Evolutionary conservation across 2,329 filamentous ascomycete species (phyloP), one percentile per base, ranked within the genome.

Genomic region (Corinectria fuckeliana): DNA sequence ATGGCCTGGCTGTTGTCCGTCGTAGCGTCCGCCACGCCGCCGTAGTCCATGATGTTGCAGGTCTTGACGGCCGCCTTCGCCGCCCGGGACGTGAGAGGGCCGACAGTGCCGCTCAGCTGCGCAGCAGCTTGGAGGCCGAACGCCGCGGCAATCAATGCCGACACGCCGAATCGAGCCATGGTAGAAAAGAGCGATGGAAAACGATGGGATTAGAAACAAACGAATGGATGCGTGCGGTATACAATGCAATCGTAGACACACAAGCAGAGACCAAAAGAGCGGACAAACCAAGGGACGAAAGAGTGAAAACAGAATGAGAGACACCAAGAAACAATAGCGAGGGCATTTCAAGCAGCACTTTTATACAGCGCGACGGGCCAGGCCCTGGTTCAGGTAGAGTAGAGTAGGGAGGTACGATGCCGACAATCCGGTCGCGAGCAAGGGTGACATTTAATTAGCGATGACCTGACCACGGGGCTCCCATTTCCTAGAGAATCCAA

Each of bases 1-100:
- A 67, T 67, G 1, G 65, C 63, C 0, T 63, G 49, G 1, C 63
- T 58, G 8, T 67, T 67, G 18, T 67, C 65, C 3, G 57, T 56
- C 2, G 53, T 53, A 1, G 63, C 61, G n/a, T 56, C 48, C 0
- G 64, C 61, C 3, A 54, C 59, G 0, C 56, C 64, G 16, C 65
- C 65, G 5, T 67, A 66, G 13, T 67, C 50, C 13, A 62, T 16
- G n/a, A 67, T 60, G 13, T 66, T 66, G 56, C 65, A 67, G 1
- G 57, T 65, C 47, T 67, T 66, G 26, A 58, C 26, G 0, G 65
- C 59, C 8, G 61, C 64, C 42, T 67, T 67, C 23, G 36, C 52
- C 10, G 61, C 45, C 1, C 13, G 30, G 7, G 30, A 57, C 1
- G 62, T 67, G 3, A 56, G 44, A 3, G 63, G 63, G 4, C 65